Percentiles rank a stretch among this genome's conserved stretches.
Conservation (phyloP, 2,329 filamentous ascomycete species). For the Curvularia hawaiiensis region DNA sequence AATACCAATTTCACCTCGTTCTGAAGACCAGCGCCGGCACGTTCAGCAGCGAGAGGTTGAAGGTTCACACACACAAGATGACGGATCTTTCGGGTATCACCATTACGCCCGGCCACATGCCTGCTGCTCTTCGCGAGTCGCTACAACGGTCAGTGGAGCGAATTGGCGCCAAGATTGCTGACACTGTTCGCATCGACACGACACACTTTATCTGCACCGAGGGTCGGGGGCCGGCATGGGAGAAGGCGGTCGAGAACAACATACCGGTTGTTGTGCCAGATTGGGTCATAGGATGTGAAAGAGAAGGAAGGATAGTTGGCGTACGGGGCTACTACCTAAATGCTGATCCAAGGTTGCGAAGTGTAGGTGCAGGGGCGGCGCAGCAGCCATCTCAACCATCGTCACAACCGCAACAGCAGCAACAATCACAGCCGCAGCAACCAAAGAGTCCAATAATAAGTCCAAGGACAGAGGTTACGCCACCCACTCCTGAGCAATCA, state of each 20-base stretch:
- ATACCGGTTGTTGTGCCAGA: slow-evolving; percentile 96
- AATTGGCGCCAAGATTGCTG: slow-evolving; percentile 91
- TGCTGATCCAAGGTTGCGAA: slow-evolving; percentile 70
- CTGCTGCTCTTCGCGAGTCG: slow-evolving; percentile 71
- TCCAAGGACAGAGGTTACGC: slow-evolving; percentile 57
- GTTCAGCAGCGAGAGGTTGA: slow-evolving; percentile 79
- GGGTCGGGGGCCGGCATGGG: slow-evolving; percentile 86
- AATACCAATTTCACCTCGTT: slow-evolving; percentile 93
- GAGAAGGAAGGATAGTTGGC: slow-evolving; percentile 88
- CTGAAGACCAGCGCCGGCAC: slow-evolving; percentile 90
- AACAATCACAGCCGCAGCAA: slow-evolving; percentile 30
- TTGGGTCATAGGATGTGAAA: slow-evolving; percentile 97
- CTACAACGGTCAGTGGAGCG: slow-evolving; percentile 78
- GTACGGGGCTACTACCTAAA: slow-evolving; percentile 97
- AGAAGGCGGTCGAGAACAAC: slow-evolving; percentile 97
- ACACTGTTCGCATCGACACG: slow-evolving; percentile 91
- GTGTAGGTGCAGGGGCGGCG: slow-evolving; percentile 51
- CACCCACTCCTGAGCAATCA: slow-evolving; percentile 55
- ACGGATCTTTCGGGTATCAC: slow-evolving; percentile 95
- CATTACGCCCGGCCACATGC: slow-evolving; percentile 87
- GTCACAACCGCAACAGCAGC: slow-evolving; percentile 21
- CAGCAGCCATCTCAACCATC: slow-evolving; percentile 32
- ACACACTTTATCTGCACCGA: slow-evolving; percentile 98
- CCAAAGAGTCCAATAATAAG: slow-evolving; percentile 45
- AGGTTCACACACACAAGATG: slow-evolving; percentile 96